Base-by-base conservation (phyloP, 2,329 filamentous ascomycete genomes). In the Hypoxylon sp. region DNA sequence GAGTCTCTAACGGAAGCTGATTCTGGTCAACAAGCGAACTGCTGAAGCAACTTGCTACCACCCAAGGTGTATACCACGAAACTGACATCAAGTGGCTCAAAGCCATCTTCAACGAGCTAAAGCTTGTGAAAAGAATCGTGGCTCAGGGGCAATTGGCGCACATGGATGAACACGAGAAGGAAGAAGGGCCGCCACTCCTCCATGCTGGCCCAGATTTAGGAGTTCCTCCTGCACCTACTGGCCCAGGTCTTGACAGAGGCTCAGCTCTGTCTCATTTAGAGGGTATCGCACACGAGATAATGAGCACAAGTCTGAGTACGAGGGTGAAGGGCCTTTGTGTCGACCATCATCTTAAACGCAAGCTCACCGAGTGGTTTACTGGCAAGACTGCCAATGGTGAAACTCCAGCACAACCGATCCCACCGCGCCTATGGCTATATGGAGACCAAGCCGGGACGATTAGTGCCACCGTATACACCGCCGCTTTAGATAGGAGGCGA, bases 361-460 rank as follows among this genome's bases (percentile, higher is more conserved):
- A 48, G 42, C 42, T 48, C 42, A 13, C 17, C 7, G 42, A 25
- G 11, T 48, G 42, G 42, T 48, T 48, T n/a, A 48, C n/a, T 48
- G 42, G 42, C 20, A 20, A 48, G 8, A 25, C 17, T 4, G 8
- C 4, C 42, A 25, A 48, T 17, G 22, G 22, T 25, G 22, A 48
- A 7, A 48, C 14, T 2, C 35, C 35, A 10, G 5, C 14, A 37
- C 4, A 13, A 2, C 35, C 17, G 17, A 48, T 25, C 13, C 42
- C 42, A 22, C 42, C 42, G 7, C 42, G 42, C 11, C 20, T 48
- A 48, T 48, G 42, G 42, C 42, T 48, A 10, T 25, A 48, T 25
- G 42, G 42, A 20, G 42, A 48, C 20, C 7, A 48, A 48, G 17
- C 42, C 8, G 11, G 22, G 4, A 25, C 20, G 6, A 6, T 48